Evolutionary conservation across 352 stramenopile species (phyloP).

Genomic region (Phytophthora uliginosa): DNA sequence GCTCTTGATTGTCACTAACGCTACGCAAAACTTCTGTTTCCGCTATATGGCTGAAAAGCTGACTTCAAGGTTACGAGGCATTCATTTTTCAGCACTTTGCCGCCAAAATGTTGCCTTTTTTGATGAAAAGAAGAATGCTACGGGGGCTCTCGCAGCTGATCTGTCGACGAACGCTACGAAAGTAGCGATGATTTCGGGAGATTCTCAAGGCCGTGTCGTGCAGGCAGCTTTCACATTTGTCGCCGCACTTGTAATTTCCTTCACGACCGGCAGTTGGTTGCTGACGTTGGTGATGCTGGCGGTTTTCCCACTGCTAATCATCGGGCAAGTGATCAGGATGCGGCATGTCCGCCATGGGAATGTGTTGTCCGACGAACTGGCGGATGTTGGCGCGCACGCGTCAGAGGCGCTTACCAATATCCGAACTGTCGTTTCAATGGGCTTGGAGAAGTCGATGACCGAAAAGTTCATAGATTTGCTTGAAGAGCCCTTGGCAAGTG

Average conservation of each 20-base stretch:
- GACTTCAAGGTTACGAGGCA: slow-evolving; percentile 51
- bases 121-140: slow-evolving; percentile 68
- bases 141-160: slow-evolving; percentile 58
- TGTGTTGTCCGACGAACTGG: slow-evolving; percentile 29
- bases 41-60: slow-evolving; percentile 60
- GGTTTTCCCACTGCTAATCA: slow-evolving; percentile 68
- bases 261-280: slow-evolving; percentile 68
- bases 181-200: slow-evolving; percentile 52
- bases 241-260: slow-evolving; percentile 61
- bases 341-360: slow-evolving; percentile 37
- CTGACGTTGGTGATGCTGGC: slow-evolving; percentile 73
- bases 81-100: slow-evolving; percentile 51
- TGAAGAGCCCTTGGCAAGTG: slow-evolving; percentile 35
- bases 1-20: slow-evolving; percentile 42
- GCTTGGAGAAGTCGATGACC: slow-evolving; percentile 34
- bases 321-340: slow-evolving; percentile 44
- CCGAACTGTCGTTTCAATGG: slow-evolving; percentile 52
- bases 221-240: slow-evolving; percentile 59
- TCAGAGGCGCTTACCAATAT: slow-evolving; percentile 56
- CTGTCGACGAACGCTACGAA: slow-evolving; percentile 64
- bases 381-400: slow-evolving; percentile 46
- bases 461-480: slow-evolving; percentile 36
- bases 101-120: slow-evolving; percentile 72
- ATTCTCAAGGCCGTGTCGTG: slow-evolving; percentile 55
- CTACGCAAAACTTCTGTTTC: slow-evolving; percentile 55